These are phyloP conservation scores for Blastomyces gilchristii DNA, from an alignment of 2,329 filamentous ascomycete genomes.

Conservation along the genomic window DNA sequence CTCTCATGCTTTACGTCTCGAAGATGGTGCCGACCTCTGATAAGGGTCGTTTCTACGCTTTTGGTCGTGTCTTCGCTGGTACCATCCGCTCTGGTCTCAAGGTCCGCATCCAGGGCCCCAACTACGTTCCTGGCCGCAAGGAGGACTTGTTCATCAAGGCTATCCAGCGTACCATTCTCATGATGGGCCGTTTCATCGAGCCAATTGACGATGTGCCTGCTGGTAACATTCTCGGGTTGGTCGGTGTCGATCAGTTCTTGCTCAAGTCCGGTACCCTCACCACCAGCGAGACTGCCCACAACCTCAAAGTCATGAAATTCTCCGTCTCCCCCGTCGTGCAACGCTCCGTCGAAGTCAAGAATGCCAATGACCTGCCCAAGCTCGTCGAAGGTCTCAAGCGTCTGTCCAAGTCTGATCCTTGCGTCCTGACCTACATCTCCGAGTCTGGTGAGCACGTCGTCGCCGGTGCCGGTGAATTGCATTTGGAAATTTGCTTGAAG, in stretches of 20 bases:
- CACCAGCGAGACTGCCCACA: constrained; percentile 94
- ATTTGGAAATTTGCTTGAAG: constrained; percentile 99
- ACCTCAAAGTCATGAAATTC: constrained; percentile 99
- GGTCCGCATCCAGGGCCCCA: constrained; percentile 99
- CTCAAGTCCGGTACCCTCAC: constrained; percentile 99
- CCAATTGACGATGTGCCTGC: constrained; percentile 98
- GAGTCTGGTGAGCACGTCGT: constrained; percentile 98
- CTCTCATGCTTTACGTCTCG: constrained; percentile 99
- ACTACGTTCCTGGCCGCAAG: constrained; percentile 97
- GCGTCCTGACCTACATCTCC: constrained; percentile 80
- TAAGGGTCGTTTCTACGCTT: constrained; percentile 99
- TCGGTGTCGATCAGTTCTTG: constrained; percentile 99
- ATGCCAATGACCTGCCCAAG: constrained; percentile 98
- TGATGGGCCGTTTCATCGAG: constrained; percentile 99
- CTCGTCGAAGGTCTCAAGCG: constrained; percentile 99
- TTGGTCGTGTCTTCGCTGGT: constrained; percentile 99
- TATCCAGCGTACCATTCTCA: constrained; percentile 98
- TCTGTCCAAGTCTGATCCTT: constrained; percentile 99
- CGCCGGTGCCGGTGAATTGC: constrained; percentile 97
- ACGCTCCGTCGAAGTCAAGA: constrained; percentile 99
- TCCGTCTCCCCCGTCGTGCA: constrained; percentile 98
- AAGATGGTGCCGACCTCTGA: constrained; percentile 99
- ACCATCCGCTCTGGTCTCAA: constrained; percentile 95
- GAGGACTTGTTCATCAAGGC: constrained; percentile 99
- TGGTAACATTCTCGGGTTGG: constrained; percentile 98